Percentiles rank a stretch among this genome's conserved stretches.
Evolutionary conservation across 2,329 filamentous ascomycete genomes (phyloP).

Genomic region (Cercospora sesami): DNA sequence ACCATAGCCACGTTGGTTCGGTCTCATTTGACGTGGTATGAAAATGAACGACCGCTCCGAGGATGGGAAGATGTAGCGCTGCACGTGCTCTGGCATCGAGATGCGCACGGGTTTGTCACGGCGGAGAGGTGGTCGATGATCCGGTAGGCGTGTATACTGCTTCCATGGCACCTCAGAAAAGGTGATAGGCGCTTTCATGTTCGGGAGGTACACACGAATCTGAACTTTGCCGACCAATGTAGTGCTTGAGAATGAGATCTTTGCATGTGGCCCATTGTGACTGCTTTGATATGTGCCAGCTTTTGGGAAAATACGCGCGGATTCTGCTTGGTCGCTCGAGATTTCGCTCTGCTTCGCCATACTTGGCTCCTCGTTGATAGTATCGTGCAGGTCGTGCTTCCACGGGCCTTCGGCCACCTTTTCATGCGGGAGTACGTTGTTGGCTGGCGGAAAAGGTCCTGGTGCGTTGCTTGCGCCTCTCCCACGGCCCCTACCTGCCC

Average conservation of each 20-base stretch:
- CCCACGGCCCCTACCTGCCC: slow-evolving; percentile 59
- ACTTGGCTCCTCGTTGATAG: slow-evolving; percentile 50
- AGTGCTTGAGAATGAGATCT: slow-evolving; percentile 69
- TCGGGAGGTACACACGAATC: slow-evolving; percentile 76
- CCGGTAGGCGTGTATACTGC: slow-evolving; percentile 89
- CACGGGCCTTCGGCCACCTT: slow-evolving; percentile 73
- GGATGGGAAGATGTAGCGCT: slow-evolving; percentile 88
- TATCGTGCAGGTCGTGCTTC: slow-evolving; percentile 89
- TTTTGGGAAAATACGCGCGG: slow-evolving; percentile 32
- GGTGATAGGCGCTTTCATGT: slow-evolving; percentile 68
- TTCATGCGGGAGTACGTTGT: slow-evolving; percentile 44
- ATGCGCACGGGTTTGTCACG: slow-evolving; percentile 96
- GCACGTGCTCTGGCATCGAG: slow-evolving; percentile 75
- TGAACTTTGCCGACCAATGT: slow-evolving; percentile 81
- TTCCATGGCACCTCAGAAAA: slow-evolving; percentile 79
- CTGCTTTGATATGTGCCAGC: slow-evolving; percentile 9
- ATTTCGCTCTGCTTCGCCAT: slow-evolving; percentile 21
- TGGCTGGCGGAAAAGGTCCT: slow-evolving; percentile 54
- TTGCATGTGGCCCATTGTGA: slow-evolving; percentile 27
- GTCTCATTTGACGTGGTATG: slow-evolving; percentile 88
- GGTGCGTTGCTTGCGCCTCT: slow-evolving; percentile 62
- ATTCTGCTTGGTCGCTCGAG: slow-evolving; percentile 29
- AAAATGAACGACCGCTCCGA: slow-evolving; percentile 94
- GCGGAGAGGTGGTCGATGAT: slow-evolving; percentile 89
- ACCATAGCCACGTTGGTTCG: slow-evolving; percentile 78